Evolutionary conservation across 148 eudicot species (phyloP), one percentile per base, ranked within the genome.

Genomic region (Heliosperma pusillum): DNA sequence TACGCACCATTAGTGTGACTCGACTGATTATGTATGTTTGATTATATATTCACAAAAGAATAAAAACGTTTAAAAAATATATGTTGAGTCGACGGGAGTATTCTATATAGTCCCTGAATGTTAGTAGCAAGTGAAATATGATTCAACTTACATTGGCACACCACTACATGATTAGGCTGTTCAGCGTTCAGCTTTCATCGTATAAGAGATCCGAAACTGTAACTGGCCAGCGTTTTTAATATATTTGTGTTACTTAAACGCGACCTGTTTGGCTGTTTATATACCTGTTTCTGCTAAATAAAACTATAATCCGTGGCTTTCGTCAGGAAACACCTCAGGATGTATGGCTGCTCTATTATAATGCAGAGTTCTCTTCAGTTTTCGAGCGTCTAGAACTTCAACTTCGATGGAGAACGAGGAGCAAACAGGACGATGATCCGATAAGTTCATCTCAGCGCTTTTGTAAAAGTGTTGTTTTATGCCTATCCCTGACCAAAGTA

Each of bases 341-440:
- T 90, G 89, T 70, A 89, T 82, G 15, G 84, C 89, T 10, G 97
- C 99, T 76, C 78, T 88, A 15, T 86, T 88, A 82, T 86, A 82
- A 52, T 84, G 86, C 40, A 95, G 88, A 66, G 93, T 89, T 73
- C 88, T 89, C 50, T 84, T 87, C 73, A 95, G 96, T 85, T 89
- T 92, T 50, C 91, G 78, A 12, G 82, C 85, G 80, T 90, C 85
- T 47, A 95, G 74, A 15, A 87, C 88, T 88, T 95, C 99, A 30
- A 90, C 93, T 56, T 92, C 92, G 33, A 95, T 78, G 27, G 82
- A 65, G 84, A 95, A 95, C 52, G 79, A 76, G 25, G 99, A 95
- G 76, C 92, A 92, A 70, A 95, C 91, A 2, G 99, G 97, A 36
- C 96, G 88, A 80, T 95, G 99, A 71, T 95, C 99, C 53, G 99